Conservation (phyloP, 2,329 filamentous ascomycete species). For the Aotearoamyces nothofagi region DNA sequence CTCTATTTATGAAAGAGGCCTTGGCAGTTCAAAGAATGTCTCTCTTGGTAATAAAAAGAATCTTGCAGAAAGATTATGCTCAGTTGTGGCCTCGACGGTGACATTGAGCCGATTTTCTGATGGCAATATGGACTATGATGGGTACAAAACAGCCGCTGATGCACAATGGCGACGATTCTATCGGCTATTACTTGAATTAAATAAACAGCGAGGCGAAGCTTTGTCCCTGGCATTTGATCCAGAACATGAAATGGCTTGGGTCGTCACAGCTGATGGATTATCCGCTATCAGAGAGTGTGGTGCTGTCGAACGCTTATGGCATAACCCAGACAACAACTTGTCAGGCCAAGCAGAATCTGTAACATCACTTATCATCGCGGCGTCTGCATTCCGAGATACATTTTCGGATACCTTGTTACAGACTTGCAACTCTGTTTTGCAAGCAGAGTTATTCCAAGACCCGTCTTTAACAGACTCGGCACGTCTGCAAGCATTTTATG, state of each 20-base stretch:
- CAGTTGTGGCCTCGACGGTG: conserved; percentile 54
- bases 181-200: conserved; percentile 69
- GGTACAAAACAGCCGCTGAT: conserved; percentile 60
- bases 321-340: conserved; percentile 40
- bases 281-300: conserved; percentile 70
- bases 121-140: conserved; percentile 57
- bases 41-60: conserved; percentile 31
- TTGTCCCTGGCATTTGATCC: conserved; percentile 64
- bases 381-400: conserved; percentile 51
- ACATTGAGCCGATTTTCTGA: conserved; percentile 44
- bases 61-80: conserved; percentile 63
- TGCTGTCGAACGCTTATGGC: conserved; percentile 55
- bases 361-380: conserved; percentile 52
- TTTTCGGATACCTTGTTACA: conserved; percentile 57
- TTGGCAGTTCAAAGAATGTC: conserved; percentile 26
- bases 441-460: conserved; percentile 61
- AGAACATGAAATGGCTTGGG: conserved; percentile 60
- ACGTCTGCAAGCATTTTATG: conserved; percentile 64
- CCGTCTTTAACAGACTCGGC: conserved; percentile 54
- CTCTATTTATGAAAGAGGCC: conserved; percentile 60
- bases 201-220: conserved; percentile 72
- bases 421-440: conserved; percentile 50
- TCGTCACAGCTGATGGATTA: conserved; percentile 69
- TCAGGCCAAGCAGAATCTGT: conserved; percentile 38
- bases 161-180: conserved; percentile 85